Evolutionary conservation across 495 filamentous ascomycete genomes (phyloP).

Genomic region (Penicillium tannophilum): DNA sequence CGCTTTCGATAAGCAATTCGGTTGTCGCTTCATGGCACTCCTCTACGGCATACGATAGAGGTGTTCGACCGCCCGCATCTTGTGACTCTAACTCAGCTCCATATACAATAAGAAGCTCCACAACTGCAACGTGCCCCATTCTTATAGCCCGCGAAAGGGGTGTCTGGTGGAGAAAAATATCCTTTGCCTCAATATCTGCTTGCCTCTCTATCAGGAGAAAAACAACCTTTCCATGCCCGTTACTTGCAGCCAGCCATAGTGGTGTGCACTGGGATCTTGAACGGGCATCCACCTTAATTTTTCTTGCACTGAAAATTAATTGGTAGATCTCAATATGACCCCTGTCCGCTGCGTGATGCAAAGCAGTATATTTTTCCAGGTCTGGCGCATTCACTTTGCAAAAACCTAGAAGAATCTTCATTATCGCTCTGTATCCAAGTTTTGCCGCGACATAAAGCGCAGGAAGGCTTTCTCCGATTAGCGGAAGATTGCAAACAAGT

Average conservation of each 20-base stretch:
- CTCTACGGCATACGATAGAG: neutral
- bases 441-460: conserved; percentile 22
- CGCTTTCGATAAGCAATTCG: neutral
- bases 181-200: neutral
- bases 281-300: neutral
- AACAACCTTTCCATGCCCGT: neutral
- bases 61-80: neutral
- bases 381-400: neutral
- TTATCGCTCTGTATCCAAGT: conserved; percentile 10
- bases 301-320: neutral
- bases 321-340: conserved; percentile 1
- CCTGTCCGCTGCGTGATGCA: neutral
- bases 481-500: conserved; percentile 18
- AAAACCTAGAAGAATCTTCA: neutral
- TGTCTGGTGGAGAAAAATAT: neutral
- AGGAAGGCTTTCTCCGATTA: conserved; percentile 20
- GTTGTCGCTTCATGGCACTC: neutral
- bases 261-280: neutral
- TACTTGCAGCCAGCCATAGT: neutral
- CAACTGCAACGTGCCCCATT: neutral
- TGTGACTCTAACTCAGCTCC: neutral
- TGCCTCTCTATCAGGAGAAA: neutral
- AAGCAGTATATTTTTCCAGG: neutral
- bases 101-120: neutral
- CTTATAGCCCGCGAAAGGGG: neutral